Evolutionary conservation across 306 rosid genomes (phyloP).

Genomic region (Macrotyloma uniflorum): DNA sequence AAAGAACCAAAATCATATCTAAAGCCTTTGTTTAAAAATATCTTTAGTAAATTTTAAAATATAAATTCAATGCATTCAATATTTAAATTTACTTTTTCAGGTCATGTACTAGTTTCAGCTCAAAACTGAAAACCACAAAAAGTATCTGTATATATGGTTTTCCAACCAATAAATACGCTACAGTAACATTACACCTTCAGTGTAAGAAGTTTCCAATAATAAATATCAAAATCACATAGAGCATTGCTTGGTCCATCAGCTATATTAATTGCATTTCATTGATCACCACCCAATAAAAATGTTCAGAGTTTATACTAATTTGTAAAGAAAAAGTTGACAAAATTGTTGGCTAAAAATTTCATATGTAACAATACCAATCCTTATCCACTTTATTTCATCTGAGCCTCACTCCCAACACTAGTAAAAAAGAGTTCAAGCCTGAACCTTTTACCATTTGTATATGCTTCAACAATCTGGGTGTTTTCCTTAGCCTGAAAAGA

Average conservation of each 20-base stretch:
- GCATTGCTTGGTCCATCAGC: slow-evolving; percentile 15
- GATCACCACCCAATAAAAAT: slow-evolving; percentile 15
- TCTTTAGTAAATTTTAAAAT: too few relatives aligned
- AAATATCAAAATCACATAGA: slow-evolving; percentile 31
- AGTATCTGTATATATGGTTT: background rate
- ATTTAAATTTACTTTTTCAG: too few relatives aligned
- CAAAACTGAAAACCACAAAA: background rate
- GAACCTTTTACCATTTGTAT: slow-evolving; percentile 27
- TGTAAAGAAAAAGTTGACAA: slow-evolving; percentile 27
- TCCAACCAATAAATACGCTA: background rate
- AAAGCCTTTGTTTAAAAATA: too few relatives aligned
- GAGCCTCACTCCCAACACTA: slow-evolving; percentile 4
- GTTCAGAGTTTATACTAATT: slow-evolving; percentile 1
- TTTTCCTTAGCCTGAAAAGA: slow-evolving; percentile 28
- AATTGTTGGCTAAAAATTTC: slow-evolving; percentile 29
- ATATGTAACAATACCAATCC: slow-evolving; percentile 23
- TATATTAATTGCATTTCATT: slow-evolving; percentile 18
- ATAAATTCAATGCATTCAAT: too few relatives aligned
- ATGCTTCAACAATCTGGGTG: slow-evolving; percentile 13
- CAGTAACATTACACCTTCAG: background rate
- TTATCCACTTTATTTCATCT: slow-evolving; percentile 25
- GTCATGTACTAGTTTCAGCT: too few relatives aligned
- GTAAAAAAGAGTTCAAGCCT: slow-evolving; percentile 25
- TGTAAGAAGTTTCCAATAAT: slow-evolving; percentile 9
- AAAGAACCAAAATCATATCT: too few relatives aligned